Evolutionary conservation across 257 asterid genomes (phyloP).

Genomic region (Lycium barbarum): DNA sequence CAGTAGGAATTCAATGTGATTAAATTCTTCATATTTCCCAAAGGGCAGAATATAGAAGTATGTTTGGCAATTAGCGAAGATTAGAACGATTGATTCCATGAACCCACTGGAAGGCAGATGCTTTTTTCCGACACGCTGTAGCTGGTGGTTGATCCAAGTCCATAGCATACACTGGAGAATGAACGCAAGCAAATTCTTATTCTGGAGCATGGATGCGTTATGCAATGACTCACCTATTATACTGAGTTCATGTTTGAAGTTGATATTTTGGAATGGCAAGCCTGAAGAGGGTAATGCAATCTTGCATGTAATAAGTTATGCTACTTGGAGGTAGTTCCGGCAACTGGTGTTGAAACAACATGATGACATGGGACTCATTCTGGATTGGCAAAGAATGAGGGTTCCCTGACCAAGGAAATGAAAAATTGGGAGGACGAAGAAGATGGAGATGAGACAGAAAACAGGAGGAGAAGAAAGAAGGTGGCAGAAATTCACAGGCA

Average conservation of each 20-base stretch:
- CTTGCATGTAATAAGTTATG: background rate
- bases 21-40: background rate
- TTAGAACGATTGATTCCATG: constrained; percentile 1
- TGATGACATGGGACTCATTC: background rate
- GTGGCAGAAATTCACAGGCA: background rate
- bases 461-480: background rate
- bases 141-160: constrained; percentile 7
- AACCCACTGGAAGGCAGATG: background rate
- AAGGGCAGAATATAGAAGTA: background rate
- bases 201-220: background rate
- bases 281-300: constrained; percentile 1
- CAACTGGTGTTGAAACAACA: background rate
- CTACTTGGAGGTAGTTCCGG: background rate
- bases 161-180: background rate
- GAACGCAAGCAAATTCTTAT: background rate
- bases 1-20: background rate
- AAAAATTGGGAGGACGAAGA: background rate
- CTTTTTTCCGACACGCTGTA: background rate
- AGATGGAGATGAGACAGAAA: background rate
- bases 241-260: background rate
- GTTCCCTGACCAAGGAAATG: background rate
- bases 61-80: background rate
- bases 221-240: background rate
- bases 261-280: constrained; percentile 7
- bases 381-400: background rate